phyloP scores from a whole-genome alignment of 1,284 basidiomycete species.

The Cryptococcus amylolentus region DNA sequence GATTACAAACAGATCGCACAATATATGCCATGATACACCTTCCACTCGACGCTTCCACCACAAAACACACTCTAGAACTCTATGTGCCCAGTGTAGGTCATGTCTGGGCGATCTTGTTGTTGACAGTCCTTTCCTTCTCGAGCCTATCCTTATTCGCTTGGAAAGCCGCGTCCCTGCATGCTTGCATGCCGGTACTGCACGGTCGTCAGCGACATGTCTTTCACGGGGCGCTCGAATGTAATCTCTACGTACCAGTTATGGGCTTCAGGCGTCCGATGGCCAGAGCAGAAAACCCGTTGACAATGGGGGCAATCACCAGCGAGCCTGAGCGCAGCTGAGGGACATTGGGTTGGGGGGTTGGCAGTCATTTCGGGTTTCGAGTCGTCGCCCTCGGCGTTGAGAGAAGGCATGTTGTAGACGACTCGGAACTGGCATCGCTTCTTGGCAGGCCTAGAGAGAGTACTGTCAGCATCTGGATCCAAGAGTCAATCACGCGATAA shows the following conservation, averaged over 20 bases:
- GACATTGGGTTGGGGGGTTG: slow-evolving; percentile 44
- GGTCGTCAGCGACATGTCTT: slow-evolving; percentile 8
- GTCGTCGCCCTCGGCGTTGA: slow-evolving; percentile 19
- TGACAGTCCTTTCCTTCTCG: slow-evolving; percentile 49
- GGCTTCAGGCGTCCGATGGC: slow-evolving; percentile 49
- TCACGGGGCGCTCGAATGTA: not conserved
- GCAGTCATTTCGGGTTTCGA: slow-evolving; percentile 40
- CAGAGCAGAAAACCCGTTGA: slow-evolving; percentile 46
- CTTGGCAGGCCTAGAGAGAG: slow-evolving; percentile 46
- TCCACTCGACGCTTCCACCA: not conserved
- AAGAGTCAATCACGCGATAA: not conserved
- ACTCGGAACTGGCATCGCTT: slow-evolving; percentile 48
- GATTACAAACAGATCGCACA: not conserved
- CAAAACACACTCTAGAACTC: not conserved
- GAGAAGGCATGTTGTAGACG: slow-evolving; percentile 48
- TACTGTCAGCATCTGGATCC: not conserved
- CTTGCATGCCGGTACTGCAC: slow-evolving; percentile 45
- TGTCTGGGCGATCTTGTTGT: slow-evolving; percentile 49
- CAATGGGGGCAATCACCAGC: slow-evolving; percentile 52
- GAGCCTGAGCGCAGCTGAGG: slow-evolving; percentile 46
- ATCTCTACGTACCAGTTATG: slow-evolving; percentile 49
- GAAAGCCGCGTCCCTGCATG: slow-evolving; percentile 51
- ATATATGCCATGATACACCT: not conserved
- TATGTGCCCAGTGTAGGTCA: slow-evolving; percentile 14
- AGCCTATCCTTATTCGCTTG: slow-evolving; percentile 52